These are phyloP conservation scores for Geotrichum fermentans DNA, from an alignment of 1,139 yeast genomes.

Conservation along the genomic window DNA sequence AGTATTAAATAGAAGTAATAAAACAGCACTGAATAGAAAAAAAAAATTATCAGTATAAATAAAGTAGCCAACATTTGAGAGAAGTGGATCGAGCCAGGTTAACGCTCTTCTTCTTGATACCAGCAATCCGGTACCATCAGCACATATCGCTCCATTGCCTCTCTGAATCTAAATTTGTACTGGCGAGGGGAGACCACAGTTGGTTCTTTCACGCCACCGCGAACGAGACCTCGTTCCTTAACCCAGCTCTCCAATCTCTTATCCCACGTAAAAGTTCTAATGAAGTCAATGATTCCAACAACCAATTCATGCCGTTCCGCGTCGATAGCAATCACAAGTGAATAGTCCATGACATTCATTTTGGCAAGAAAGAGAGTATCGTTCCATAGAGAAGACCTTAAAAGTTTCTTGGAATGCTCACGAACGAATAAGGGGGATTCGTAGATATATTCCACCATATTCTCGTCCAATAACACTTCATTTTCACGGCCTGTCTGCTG, in stretches of 20 bases:
- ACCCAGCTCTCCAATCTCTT: conserved; percentile 98
- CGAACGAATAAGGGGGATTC: conserved; percentile 93
- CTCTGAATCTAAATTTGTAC: conserved; percentile 87
- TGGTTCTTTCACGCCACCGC: conserved; percentile 86
- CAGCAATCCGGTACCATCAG: conserved; percentile 78
- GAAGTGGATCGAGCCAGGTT: too few species aligned
- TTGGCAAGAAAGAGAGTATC: conserved; percentile 91
- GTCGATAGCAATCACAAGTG: conserved; percentile 88
- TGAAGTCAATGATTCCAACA: conserved; percentile 94
- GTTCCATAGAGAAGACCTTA: conserved; percentile 87
- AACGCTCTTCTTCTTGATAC: conserved; percentile 17
- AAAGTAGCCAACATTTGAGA: too few species aligned
- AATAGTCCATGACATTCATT: conserved; percentile 98
- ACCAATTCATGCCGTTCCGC: conserved; percentile 63
- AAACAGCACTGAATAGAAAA: too few species aligned
- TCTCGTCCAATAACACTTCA: conserved; percentile 91
- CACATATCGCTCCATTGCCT: conserved; percentile 95
- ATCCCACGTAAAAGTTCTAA: conserved; percentile 97
- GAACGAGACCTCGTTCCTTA: conserved; percentile 83
- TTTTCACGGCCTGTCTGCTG: conserved; percentile 94
- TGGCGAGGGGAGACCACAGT: conserved; percentile 96
- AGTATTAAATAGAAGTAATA: too few species aligned
- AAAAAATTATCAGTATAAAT: too few species aligned
- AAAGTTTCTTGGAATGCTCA: conserved; percentile 80
- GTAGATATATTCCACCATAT: conserved; percentile 95